phyloP scores from a whole-genome alignment of 2,329 filamentous ascomycete species.

The Microsporum canis region DNA sequence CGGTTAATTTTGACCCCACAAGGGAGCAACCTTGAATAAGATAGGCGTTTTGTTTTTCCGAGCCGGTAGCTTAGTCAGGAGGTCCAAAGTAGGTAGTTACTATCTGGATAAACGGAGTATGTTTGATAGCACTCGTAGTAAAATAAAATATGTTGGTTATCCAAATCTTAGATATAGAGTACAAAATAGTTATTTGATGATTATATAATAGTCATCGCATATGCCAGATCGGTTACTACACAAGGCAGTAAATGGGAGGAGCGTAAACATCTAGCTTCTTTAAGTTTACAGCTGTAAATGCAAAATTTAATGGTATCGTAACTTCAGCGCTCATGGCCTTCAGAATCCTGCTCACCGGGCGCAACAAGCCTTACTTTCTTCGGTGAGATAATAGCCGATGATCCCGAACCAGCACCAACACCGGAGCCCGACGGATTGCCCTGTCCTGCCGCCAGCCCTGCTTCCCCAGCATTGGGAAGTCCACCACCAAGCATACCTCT shows the following conservation, averaged over 20 bases:
- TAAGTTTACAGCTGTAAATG: neutral
- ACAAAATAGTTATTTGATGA: too few species aligned
- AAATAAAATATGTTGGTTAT: too few species aligned
- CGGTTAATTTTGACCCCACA: neutral
- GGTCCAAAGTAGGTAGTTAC: neutral
- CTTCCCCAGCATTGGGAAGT: conserved; percentile 13
- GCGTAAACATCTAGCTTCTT: neutral
- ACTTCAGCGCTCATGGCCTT: neutral
- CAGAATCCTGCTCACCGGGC: conserved; percentile 28
- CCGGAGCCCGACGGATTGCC: conserved; percentile 10
- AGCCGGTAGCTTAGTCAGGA: neutral
- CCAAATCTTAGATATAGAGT: too few species aligned
- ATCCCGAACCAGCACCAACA: conserved; percentile 16
- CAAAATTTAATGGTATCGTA: neutral
- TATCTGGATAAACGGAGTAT: too few species aligned
- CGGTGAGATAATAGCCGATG: conserved; percentile 29
- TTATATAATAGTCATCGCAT: too few species aligned
- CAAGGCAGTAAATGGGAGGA: neutral
- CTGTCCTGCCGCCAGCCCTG: conserved; percentile 12
- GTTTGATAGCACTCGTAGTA: too few species aligned
- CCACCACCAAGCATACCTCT: conserved; percentile 31
- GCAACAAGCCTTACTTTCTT: conserved; percentile 38
- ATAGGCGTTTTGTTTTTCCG: conserved; percentile 2
- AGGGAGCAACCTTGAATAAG: neutral
- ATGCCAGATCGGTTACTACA: too few species aligned